Conservation (phyloP, 495 filamentous ascomycete genomes). For the Daldinia grandis region DNA sequence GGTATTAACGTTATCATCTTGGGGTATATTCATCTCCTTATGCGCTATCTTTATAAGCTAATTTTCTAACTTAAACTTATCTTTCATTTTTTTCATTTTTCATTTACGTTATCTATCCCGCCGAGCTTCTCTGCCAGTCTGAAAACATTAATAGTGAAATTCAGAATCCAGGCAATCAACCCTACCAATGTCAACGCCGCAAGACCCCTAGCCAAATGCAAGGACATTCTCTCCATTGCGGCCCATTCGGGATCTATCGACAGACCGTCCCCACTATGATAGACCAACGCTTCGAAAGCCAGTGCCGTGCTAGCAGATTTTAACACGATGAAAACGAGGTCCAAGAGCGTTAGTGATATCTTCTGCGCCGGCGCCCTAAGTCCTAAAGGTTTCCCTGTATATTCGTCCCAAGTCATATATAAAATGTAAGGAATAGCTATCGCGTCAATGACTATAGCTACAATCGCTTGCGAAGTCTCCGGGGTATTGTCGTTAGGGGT, state of each 20-base stretch:
- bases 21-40: slow-evolving; percentile 30
- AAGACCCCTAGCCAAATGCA: slow-evolving; percentile 76
- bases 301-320: slow-evolving; percentile 90
- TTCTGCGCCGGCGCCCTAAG: slow-evolving; percentile 84
- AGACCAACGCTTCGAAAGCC: slow-evolving; percentile 83
- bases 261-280: slow-evolving; percentile 58
- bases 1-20: background rate
- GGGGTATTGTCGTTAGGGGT: slow-evolving; percentile 48
- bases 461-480: slow-evolving; percentile 78
- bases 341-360: slow-evolving; percentile 84
- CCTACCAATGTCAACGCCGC: slow-evolving; percentile 83
- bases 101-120: slow-evolving; percentile 57
- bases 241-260: slow-evolving; percentile 10
- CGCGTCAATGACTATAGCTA: slow-evolving; percentile 90
- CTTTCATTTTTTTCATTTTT: too few relatives aligned
- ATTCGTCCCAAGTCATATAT: slow-evolving; percentile 97
- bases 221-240: slow-evolving; percentile 57
- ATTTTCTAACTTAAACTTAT: slow-evolving; percentile 25
- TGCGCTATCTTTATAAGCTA: slow-evolving; percentile 20
- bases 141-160: slow-evolving; percentile 88
- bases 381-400: slow-evolving; percentile 90
- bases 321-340: slow-evolving; percentile 96
- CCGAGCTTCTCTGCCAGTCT: slow-evolving; percentile 80
- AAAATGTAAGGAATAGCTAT: slow-evolving; percentile 87
- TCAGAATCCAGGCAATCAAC: slow-evolving; percentile 86